Evolutionary conservation across 768 basidiomycete species (phyloP).

Genomic region (Russula abietina): DNA sequence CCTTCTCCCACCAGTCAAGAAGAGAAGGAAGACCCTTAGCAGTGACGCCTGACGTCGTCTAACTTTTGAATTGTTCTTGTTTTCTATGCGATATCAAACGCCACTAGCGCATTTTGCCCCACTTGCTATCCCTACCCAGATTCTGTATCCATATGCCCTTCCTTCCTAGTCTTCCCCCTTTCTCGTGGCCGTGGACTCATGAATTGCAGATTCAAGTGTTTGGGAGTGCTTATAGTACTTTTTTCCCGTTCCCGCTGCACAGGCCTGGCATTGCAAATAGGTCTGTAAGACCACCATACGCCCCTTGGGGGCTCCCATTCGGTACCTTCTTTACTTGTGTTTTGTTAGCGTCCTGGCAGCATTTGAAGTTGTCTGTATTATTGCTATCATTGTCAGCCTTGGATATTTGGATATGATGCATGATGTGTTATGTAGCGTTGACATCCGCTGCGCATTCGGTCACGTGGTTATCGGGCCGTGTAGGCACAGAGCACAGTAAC

Average conservation of each 20-base stretch:
- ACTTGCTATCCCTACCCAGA: not conserved
- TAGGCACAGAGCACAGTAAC: too few species aligned
- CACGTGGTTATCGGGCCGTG: slow-evolving; percentile 6
- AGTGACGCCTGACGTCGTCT: slow-evolving; percentile 1
- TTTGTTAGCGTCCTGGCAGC: slow-evolving; percentile 14
- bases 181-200: not conserved
- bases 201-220: slow-evolving; percentile 6
- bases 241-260: not conserved
- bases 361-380: slow-evolving; percentile 8
- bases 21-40: slow-evolving; percentile 32
- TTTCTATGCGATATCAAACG: not conserved
- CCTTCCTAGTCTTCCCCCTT: not conserved
- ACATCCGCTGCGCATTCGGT: not conserved
- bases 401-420: too few species aligned
- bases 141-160: slow-evolving; percentile 18
- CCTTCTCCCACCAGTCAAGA: slow-evolving; percentile 28
- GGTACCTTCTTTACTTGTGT: slow-evolving; percentile 6
- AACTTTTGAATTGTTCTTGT: not conserved
- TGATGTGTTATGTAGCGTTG: slow-evolving; percentile 3
- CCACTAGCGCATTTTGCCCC: not conserved
- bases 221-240: slow-evolving; percentile 1
- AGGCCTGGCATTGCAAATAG: not conserved
- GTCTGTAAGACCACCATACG: not conserved
- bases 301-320: not conserved
- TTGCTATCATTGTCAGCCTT: slow-evolving; percentile 5